These are phyloP conservation scores for Dactylellina cionopaga DNA, from an alignment of 2,329 filamentous ascomycete species.

Conservation along the genomic window DNA sequence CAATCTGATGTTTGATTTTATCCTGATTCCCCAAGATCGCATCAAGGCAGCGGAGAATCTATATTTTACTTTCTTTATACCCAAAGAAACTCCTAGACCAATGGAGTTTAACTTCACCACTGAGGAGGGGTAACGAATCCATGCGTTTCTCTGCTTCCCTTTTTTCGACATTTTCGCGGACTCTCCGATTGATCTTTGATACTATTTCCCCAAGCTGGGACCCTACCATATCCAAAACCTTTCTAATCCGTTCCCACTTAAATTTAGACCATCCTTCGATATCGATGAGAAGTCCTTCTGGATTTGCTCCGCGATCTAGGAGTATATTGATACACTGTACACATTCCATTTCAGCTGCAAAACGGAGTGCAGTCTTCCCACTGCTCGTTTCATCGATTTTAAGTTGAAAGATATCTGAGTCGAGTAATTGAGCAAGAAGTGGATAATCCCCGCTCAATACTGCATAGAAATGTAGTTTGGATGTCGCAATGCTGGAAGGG, in stretches of 20 bases:
- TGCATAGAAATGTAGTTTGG: background rate
- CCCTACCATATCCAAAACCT: background rate
- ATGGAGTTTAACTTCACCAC: too few relatives aligned
- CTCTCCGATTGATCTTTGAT: background rate
- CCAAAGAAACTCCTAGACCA: too few relatives aligned
- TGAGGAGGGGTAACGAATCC: background rate
- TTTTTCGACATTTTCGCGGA: too few relatives aligned
- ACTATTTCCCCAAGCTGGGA: background rate
- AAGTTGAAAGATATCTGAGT: background rate
- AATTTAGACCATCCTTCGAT: background rate
- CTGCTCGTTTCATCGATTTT: background rate
- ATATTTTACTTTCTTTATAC: background rate
- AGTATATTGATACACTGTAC: background rate
- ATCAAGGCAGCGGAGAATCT: slow-evolving; percentile 1
- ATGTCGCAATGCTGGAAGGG: background rate
- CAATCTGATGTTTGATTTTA: too few relatives aligned
- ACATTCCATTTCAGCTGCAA: background rate
- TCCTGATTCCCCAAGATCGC: background rate
- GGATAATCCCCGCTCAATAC: background rate
- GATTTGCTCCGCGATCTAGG: background rate
- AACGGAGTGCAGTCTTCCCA: background rate
- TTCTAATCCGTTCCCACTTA: background rate
- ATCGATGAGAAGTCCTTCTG: background rate
- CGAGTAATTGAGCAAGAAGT: background rate
- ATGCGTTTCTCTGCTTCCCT: too few relatives aligned